Evolutionary conservation across 2,329 filamentous ascomycete genomes (phyloP).

Genomic region (Alternaria sp.): DNA sequence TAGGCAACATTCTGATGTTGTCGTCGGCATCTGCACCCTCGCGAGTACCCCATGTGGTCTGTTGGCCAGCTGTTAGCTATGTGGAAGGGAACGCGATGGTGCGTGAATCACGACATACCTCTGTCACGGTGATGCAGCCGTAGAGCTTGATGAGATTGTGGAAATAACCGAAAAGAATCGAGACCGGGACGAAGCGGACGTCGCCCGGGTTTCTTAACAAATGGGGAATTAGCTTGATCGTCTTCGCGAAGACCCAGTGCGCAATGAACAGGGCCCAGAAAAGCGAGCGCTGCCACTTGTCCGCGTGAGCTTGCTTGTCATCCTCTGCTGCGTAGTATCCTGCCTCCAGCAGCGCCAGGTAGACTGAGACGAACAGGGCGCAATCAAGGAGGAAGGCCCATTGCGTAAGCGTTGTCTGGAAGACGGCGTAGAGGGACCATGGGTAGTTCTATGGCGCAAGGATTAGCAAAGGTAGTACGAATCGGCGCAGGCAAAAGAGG

Average conservation of each 20-base stretch:
- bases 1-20: constrained; percentile 52
- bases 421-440: constrained; percentile 93
- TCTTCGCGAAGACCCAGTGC: constrained; percentile 79
- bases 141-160: constrained; percentile 94
- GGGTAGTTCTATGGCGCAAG: constrained; percentile 71
- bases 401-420: constrained; percentile 91
- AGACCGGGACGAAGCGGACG: constrained; percentile 81
- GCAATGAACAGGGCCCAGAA: constrained; percentile 47
- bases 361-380: constrained; percentile 43
- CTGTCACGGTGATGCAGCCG: constrained; percentile 74
- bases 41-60: constrained; percentile 97
- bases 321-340: constrained; percentile 39
- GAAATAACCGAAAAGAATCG: constrained; percentile 89
- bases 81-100: constrained; percentile 20
- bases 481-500: constrained; percentile 34
- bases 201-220: constrained; percentile 87
- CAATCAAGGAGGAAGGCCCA: constrained; percentile 83
- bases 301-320: constrained; percentile 24
- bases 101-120: constrained; percentile 41
- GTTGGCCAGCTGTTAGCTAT: constrained; percentile 29
- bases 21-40: constrained; percentile 85
- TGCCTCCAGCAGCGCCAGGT: constrained; percentile 41
- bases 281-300: constrained; percentile 36
- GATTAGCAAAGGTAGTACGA: constrained; percentile 37
- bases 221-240: constrained; percentile 87